Evolutionary conservation across 2,329 filamentous ascomycete genomes (phyloP).

Genomic region (Exophiala calicioides): DNA sequence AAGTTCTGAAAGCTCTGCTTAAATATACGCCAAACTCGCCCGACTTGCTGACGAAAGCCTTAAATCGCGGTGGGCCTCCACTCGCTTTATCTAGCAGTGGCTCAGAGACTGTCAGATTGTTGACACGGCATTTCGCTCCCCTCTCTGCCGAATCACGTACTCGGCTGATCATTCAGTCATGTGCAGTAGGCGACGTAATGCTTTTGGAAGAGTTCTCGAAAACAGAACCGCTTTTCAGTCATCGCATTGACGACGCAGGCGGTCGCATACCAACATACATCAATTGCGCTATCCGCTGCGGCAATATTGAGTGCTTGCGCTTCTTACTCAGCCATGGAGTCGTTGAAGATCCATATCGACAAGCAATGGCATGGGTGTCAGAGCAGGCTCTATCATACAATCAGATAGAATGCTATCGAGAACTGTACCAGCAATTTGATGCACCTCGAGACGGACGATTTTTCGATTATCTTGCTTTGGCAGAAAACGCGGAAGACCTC

Average conservation of each 20-base stretch:
- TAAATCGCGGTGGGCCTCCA: conserved; percentile 2
- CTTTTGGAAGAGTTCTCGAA: conserved; percentile 12
- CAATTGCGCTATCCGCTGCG: conserved; percentile 6
- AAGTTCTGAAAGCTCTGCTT: conserved; percentile 18
- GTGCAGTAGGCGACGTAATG: conserved; percentile 11
- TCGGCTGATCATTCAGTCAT: conserved; percentile 11
- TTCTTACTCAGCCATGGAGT: conserved; percentile 10
- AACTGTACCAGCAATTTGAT: conserved; percentile 3
- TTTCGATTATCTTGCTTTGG: neutral
- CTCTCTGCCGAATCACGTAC: conserved; percentile 4
- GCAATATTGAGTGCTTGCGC: conserved; percentile 9
- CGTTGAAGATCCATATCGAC: neutral
- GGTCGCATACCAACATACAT: conserved; percentile 7
- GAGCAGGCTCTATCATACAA: conserved; percentile 9
- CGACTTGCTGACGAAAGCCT: conserved; percentile 10
- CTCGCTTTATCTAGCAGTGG: conserved; percentile 13
- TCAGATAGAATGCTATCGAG: conserved; percentile 13
- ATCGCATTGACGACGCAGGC: conserved; percentile 7
- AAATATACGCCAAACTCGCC: conserved; percentile 9
- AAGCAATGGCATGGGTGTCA: neutral
- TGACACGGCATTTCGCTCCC: conserved; percentile 5
- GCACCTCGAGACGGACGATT: conserved; percentile 1
- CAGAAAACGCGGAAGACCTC: no score
- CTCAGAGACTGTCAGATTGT: conserved; percentile 8
- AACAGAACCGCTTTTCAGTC: conserved; percentile 4